phyloP scores from a whole-genome alignment of 345 rosid genomes.

The Bruguiera parviflora region DNA sequence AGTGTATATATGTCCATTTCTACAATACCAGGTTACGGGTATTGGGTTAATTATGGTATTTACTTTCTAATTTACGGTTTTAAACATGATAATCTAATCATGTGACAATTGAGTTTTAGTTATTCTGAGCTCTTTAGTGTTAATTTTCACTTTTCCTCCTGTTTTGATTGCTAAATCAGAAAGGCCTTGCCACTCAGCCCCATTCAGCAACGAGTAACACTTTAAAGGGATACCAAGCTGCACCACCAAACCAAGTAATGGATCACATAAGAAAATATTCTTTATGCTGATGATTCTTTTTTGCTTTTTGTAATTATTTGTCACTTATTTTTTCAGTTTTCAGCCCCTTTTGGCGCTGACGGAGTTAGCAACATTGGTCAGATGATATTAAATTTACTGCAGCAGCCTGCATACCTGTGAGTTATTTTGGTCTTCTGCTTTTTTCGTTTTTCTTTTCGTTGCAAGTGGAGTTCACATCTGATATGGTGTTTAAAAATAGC shows the following conservation, averaged over 20 bases:
- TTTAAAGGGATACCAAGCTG: slow-evolving; percentile 43
- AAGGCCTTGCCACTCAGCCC: slow-evolving; percentile 50
- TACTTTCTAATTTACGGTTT: background rate
- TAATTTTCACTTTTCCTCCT: background rate
- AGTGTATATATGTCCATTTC: slow-evolving; percentile 83
- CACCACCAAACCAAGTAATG: slow-evolving; percentile 56
- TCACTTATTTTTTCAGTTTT: slow-evolving; percentile 31
- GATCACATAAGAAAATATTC: background rate
- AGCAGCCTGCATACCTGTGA: slow-evolving; percentile 62
- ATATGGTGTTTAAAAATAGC: too few relatives aligned
- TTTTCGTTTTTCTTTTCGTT: background rate
- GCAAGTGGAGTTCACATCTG: background rate
- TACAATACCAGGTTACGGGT: slow-evolving; percentile 78
- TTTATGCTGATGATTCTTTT: background rate
- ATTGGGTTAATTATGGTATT: slow-evolving; percentile 27
- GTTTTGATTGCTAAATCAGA: background rate
- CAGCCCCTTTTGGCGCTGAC: slow-evolving; percentile 38
- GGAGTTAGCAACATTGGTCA: slow-evolving; percentile 38
- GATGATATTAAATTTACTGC: slow-evolving; percentile 51
- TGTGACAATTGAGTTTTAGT: background rate
- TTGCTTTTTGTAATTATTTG: slow-evolving; percentile 3
- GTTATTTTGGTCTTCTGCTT: slow-evolving; percentile 25
- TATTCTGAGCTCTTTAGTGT: background rate
- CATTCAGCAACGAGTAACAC: slow-evolving; percentile 45
- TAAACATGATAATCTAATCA: background rate